Evolutionary conservation across 257 asterid genomes (phyloP), one percentile per base, ranked within the genome.

Genomic region (Coffea eugenioides): DNA sequence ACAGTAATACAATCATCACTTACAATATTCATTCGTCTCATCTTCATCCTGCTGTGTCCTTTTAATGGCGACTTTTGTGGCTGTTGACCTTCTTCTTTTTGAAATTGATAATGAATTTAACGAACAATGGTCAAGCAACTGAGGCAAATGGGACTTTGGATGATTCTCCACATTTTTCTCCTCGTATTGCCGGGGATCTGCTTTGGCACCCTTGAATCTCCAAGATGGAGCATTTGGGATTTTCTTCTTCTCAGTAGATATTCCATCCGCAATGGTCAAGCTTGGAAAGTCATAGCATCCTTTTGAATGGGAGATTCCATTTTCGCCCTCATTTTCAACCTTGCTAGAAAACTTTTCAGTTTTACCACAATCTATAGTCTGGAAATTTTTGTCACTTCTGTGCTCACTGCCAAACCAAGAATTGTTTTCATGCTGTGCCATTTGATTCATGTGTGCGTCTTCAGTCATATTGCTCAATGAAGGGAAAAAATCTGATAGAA

Each of bases 401-500:
- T 51, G 77, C 59, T 65, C 80, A 27, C 70, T 11, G 67, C 70
- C 83, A 20, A 56, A 27, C 27, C 76, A 31, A 64, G 74, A 80
- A 25, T 69, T 46, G 72, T 62, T 77, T 72, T 84, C 88, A 69
- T n/a, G 48, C 66, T 46, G 77, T 25, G 77, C 83, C 65, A 57
- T 65, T 79, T 80, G 87, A 45, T 57, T 65, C 25, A 77, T 61
- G 25, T 57, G 59, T 27, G 74, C 6, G 34, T 85, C 83, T 78
- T 69, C 87, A 54, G 79, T 70, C 46, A 80, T 66, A 68, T 56
- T 68, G 71, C 78, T 85, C 27, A 77, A 61, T 73, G 87, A 82
- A 69, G 90, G 83, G 59, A 81, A 80, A 78, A 82, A 84, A 76
- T 91, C 93, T 90, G 88, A 77, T 79, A 39, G 66, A 18, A 75